Conservation (phyloP, 2,329 filamentous ascomycete species). For the Trichoderma aggressivum region DNA sequence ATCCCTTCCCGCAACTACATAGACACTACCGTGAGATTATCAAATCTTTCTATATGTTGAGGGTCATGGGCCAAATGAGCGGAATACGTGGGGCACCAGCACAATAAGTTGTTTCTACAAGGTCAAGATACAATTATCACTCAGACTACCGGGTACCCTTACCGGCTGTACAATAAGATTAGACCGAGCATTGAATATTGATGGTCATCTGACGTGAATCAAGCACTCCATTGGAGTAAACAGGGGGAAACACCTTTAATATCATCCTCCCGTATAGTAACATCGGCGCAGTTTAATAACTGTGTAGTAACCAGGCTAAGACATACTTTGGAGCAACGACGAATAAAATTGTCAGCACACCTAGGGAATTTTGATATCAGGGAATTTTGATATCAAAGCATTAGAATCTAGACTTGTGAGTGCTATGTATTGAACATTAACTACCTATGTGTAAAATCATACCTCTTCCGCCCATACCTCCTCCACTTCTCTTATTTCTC, state of each 20-base stretch:
- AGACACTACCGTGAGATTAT: not conserved
- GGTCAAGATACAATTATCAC: not conserved
- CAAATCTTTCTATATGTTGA: not conserved
- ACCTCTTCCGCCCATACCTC: not conserved
- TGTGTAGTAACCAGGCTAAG: too few relatives aligned
- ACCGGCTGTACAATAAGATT: not conserved
- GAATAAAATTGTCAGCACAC: too few relatives aligned
- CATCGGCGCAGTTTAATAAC: too few relatives aligned
- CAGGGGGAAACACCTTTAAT: too few relatives aligned
- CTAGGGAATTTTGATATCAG: too few relatives aligned
- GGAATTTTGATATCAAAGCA: too few relatives aligned
- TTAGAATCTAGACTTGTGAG: not conserved
- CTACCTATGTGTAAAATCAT: too few relatives aligned
- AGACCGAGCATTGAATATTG: too few relatives aligned
- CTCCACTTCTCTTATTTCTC: not conserved
- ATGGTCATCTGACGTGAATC: too few relatives aligned
- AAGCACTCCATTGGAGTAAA: too few relatives aligned
- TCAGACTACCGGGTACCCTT: not conserved
- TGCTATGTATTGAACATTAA: not conserved
- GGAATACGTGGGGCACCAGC: not conserved
- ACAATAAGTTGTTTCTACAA: not conserved
- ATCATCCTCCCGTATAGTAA: too few relatives aligned
- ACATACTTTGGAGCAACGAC: too few relatives aligned
- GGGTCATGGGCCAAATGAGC: not conserved
- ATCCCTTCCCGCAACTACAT: not conserved